Evolutionary conservation across 495 filamentous ascomycete species (phyloP).

Genomic region (Letharia lupina): DNA sequence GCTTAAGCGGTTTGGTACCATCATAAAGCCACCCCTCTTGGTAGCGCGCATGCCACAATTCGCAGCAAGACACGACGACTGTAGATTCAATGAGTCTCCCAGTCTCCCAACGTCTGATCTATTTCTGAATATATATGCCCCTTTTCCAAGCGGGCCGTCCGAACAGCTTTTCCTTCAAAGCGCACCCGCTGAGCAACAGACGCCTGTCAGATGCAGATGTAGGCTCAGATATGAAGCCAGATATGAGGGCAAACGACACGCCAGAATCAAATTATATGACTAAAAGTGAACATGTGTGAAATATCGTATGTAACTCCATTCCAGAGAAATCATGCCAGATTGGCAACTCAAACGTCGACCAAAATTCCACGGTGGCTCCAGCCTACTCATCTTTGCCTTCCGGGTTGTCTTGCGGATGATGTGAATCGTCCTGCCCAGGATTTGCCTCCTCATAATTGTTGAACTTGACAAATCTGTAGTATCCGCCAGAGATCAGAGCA

Average conservation of each 20-base stretch:
- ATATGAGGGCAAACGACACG: not conserved
- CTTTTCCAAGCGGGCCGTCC: not conserved
- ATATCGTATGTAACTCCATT: not conserved
- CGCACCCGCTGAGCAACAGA: not conserved
- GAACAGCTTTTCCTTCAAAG: not conserved
- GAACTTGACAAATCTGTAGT: constrained; percentile 57
- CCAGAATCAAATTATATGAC: not conserved
- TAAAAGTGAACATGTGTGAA: not conserved
- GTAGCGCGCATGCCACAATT: not conserved
- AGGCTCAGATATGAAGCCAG: not conserved
- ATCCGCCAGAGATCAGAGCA: constrained; percentile 54
- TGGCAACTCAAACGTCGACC: not conserved
- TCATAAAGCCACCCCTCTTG: not conserved
- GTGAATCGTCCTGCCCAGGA: constrained; percentile 54
- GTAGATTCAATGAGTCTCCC: too few species aligned
- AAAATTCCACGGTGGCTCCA: too few species aligned
- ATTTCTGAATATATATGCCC: not conserved
- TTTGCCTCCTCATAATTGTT: constrained; percentile 76
- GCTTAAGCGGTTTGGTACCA: not conserved
- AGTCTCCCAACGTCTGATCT: too few species aligned
- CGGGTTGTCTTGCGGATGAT: constrained; percentile 14
- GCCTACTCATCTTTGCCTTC: not conserved
- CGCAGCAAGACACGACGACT: too few species aligned
- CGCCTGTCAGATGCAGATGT: constrained; percentile 3
- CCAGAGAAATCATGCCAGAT: not conserved